Base-by-base conservation (phyloP, 2,329 filamentous ascomycete species). In the Capronia epimyces region DNA sequence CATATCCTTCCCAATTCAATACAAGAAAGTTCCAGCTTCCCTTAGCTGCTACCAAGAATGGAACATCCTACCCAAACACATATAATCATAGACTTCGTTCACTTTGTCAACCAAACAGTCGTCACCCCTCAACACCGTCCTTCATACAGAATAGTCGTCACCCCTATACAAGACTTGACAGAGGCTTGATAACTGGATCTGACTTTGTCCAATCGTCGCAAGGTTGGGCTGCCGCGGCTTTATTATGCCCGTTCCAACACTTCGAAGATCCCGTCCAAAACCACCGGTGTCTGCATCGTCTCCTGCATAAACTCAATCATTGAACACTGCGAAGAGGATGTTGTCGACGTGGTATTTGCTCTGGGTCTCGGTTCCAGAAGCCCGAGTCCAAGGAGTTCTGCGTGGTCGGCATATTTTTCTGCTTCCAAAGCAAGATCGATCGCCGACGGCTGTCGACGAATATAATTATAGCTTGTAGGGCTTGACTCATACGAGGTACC, bases 241-340 rank as follows among this genome's bases (percentile, higher is more conserved):
- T 10, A 27, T 37, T 31, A 55, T 39, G 52, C 52, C 15, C 54
- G 46, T 47, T 73, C 71, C 69, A 74, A 69, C 25, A 74, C 69
- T 60, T 74, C 71, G 49, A 72, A 69, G 27, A 74, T 74, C 7
- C 71, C 71, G 13, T 71, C 71, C 66, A 74, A 69, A 20, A 74
- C 70, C 55, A 69, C 50, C 1, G 60, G 55, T 2, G 43, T 46
- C 15, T 56, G 47, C 39, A 53, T 52, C 22, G 15, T 47, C 34
- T 57, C 56, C 21, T 22, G 43, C 46, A 58, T 51, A 43, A 52
- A 55, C 9, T 54, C 53, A 46, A 56, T 51, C 46, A 57, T 53
- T 7, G 57, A 55, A 42, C 54, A 57, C 18, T 46, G 49, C 18
- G 27, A 22, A 15, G 47, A 46, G 7, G 51, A 53, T 9, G 21